These are phyloP conservation scores for Colletotrichum cereale DNA, from an alignment of 2,329 filamentous ascomycete species.

Conservation along the genomic window DNA sequence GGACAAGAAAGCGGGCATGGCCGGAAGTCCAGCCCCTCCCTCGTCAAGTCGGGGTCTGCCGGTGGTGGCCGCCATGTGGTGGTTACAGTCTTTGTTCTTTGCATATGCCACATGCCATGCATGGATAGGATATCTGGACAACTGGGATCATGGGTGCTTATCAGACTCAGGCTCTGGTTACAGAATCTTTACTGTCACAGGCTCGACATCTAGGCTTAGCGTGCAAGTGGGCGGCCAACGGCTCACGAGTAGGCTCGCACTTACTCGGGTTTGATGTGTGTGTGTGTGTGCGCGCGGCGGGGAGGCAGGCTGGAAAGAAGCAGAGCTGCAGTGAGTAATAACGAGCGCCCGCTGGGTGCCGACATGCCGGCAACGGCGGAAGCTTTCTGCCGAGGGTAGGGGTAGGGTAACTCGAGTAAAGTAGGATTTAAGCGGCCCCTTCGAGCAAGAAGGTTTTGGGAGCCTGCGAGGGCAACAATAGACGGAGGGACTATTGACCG, in stretches of 20 bases:
- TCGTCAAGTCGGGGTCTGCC: not conserved
- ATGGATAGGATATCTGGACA: constrained; percentile 9
- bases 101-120: constrained; percentile 21
- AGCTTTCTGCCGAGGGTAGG: not conserved
- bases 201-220: not conserved
- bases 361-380: constrained; percentile 6
- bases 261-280: not conserved
- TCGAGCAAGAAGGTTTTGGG: constrained; percentile 1
- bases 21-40: constrained; percentile 15
- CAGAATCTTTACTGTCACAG: constrained; percentile 37
- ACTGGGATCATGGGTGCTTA: constrained; percentile 19
- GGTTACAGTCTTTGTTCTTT: not conserved
- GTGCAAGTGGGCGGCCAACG: constrained; percentile 1
- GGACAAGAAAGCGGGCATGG: constrained; percentile 12
- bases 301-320: constrained; percentile 18
- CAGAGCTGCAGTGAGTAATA: not conserved
- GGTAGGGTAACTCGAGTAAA: constrained; percentile 23
- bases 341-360: constrained; percentile 33
- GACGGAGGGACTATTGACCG: not conserved
- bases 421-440: constrained; percentile 17
- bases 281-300: constrained; percentile 18
- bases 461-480: not conserved
- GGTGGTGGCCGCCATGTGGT: not conserved
- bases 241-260: constrained; percentile 3
- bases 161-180: constrained; percentile 24